Conservation (phyloP, 2,329 filamentous ascomycete genomes). For the Diaporthe vexans region DNA sequence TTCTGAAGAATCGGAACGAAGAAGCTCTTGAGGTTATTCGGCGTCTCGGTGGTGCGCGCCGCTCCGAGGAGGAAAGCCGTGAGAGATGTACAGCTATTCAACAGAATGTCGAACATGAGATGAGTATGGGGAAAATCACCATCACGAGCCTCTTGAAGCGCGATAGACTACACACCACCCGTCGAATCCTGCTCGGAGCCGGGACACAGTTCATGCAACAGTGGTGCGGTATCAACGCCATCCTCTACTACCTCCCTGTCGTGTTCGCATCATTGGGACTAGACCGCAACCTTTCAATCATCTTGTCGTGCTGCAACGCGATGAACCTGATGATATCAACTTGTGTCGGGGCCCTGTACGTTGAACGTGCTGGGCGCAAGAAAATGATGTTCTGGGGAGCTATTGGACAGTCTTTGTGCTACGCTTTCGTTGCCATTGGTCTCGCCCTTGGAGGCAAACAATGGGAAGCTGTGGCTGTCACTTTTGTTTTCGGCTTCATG, state of each 20-base stretch:
- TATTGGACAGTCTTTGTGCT: background rate
- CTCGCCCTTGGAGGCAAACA: background rate
- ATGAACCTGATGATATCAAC: background rate
- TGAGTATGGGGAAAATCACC: background rate
- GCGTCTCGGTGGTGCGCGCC: background rate
- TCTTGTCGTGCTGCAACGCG: background rate
- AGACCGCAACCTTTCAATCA: background rate
- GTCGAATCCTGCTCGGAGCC: background rate
- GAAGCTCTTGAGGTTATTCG: background rate
- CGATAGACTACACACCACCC: background rate
- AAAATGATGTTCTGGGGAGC: background rate
- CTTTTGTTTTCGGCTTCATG: conserved; percentile 8
- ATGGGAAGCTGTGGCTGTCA: background rate
- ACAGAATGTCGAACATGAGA: conserved; percentile 9
- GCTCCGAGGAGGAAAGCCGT: background rate
- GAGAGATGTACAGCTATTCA: background rate
- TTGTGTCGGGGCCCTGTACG: background rate
- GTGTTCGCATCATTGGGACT: background rate
- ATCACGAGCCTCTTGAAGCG: background rate
- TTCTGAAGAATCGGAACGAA: background rate
- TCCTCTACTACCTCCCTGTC: background rate
- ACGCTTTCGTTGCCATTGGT: background rate
- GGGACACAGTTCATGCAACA: conserved; percentile 15
- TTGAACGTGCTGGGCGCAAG: conserved; percentile 1
- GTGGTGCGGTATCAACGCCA: conserved; percentile 7